Evolutionary conservation across 2,329 filamentous ascomycete genomes (phyloP), one percentile per base, ranked within the genome.

Genomic region (Colletotrichum agaves): DNA sequence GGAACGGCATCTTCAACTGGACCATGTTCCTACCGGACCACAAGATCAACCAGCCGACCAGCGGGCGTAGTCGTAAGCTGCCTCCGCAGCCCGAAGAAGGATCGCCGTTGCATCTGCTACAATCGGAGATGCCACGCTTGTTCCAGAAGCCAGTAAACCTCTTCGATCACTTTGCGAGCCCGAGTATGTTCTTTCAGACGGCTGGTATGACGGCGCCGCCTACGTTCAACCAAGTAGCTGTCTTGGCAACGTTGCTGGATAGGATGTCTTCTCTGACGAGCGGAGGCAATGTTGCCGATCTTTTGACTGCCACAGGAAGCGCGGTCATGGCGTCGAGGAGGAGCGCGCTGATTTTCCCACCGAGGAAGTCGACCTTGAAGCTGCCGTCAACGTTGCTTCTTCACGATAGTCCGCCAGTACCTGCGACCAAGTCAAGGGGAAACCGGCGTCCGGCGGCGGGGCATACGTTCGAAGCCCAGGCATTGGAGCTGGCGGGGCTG

Each of bases 1-100:
- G 85, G 75, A 88, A 90, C 70, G 88, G 87, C 46, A 82, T 90
- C 65, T 90, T 88, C 77, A 85, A 90, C 77, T 90, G 88, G 88
- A 88, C 87, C 63, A 85, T 81, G 74, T 87, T 89, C 66, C 80
- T 88, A 11, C 84, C 85, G 0, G 82, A 85, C 69, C 85, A 88
- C 64, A 80, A 79, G 6, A 75, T 82, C 68, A 82, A 87, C 71
- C 71, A 74, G 37, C 63, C 64, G 17, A 41, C 63, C 11, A 35
- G 46, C 41, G 13, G 60, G 12, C 44, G 59, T 8, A 55, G 61
- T 43, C 62, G 61, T 19, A 64, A 50, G 46, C 62, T 73, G 8
- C 58, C 72, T 10, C 63, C 63, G 4, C 72, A 67, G 37, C 72
- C 74, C 2, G 69, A 68, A 7, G 76, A 77, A 27, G 77, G 78